phyloP scores from a whole-genome alignment of 305 asterid genomes.

The Rubia peregrina region DNA sequence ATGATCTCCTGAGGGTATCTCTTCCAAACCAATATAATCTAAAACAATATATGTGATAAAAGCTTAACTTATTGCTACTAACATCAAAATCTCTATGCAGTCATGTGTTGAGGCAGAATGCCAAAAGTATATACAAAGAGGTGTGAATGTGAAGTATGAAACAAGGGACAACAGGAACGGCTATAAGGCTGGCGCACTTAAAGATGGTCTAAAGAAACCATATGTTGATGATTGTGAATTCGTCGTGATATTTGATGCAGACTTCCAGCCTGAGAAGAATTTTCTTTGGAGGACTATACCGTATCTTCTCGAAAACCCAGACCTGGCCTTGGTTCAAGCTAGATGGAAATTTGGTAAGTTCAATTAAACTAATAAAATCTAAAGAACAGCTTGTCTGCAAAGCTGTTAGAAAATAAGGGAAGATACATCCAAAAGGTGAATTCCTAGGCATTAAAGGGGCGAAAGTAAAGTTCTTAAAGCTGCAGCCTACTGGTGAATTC shows the following conservation, averaged over 20 bases:
- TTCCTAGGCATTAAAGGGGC: neutral
- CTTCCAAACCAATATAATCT: conserved; percentile 16
- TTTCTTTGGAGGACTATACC: conserved; percentile 70
- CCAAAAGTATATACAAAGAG: conserved; percentile 46
- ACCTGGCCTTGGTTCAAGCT: conserved; percentile 70
- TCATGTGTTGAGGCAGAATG: conserved; percentile 61
- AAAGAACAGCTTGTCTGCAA: neutral
- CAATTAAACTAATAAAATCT: conserved; percentile 8
- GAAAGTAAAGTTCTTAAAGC: neutral
- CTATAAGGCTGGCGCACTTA: conserved; percentile 76
- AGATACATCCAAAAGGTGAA: neutral
- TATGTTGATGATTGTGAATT: conserved; percentile 66
- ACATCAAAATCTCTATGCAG: conserved; percentile 30
- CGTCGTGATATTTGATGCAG: conserved; percentile 80
- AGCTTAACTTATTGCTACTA: conserved; percentile 18
- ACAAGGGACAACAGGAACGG: conserved; percentile 75
- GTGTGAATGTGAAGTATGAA: conserved; percentile 59
- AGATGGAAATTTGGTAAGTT: conserved; percentile 80
- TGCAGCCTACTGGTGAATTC: neutral
- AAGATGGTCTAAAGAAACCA: conserved; percentile 56
- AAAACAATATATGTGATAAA: conserved; percentile 10
- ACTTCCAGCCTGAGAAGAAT: conserved; percentile 73
- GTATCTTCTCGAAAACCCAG: conserved; percentile 58
- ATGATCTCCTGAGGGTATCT: conserved; percentile 57
- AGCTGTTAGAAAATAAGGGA: neutral